Evolutionary conservation across 768 basidiomycete genomes (phyloP).

Genomic region (Serendipita sp.): DNA sequence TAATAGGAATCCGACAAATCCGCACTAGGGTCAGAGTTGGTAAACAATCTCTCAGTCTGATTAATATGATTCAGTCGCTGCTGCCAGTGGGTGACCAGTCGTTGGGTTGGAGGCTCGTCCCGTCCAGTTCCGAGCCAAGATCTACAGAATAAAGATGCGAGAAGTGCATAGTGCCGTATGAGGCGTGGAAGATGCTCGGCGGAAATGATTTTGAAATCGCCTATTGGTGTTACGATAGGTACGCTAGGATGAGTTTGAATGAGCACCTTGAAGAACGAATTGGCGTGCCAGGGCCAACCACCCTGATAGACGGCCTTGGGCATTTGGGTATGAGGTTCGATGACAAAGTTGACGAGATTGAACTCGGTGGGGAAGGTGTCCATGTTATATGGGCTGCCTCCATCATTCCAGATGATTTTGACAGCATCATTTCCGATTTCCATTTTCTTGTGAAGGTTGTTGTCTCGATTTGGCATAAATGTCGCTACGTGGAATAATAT

Average conservation of each 20-base stretch:
- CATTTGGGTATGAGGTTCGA: slow-evolving; percentile 81
- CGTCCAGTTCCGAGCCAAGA: slow-evolving; percentile 60
- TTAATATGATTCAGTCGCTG: background rate
- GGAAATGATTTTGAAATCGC: slow-evolving; percentile 87
- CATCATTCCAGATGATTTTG: slow-evolving; percentile 96
- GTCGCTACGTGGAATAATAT: slow-evolving; percentile 92
- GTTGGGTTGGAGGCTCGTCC: slow-evolving; percentile 22
- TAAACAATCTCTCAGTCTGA: background rate
- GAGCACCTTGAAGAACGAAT: slow-evolving; percentile 91
- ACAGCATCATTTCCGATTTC: slow-evolving; percentile 96
- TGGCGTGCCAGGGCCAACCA: slow-evolving; percentile 64
- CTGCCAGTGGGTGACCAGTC: background rate
- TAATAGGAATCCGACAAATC: background rate
- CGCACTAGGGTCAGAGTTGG: background rate
- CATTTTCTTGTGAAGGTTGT: slow-evolving; percentile 52
- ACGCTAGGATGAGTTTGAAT: slow-evolving; percentile 80
- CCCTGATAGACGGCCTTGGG: slow-evolving; percentile 75
- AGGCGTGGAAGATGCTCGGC: slow-evolving; percentile 75
- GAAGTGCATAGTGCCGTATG: slow-evolving; percentile 71
- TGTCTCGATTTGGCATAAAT: slow-evolving; percentile 59
- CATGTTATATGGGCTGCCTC: slow-evolving; percentile 70
- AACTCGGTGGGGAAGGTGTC: slow-evolving; percentile 87
- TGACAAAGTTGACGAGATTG: slow-evolving; percentile 94
- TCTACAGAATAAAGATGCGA: slow-evolving; percentile 81
- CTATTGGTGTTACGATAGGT: slow-evolving; percentile 86